Base-by-base conservation (phyloP, 306 rosid species). In the Leucaena leucocephala region DNA sequence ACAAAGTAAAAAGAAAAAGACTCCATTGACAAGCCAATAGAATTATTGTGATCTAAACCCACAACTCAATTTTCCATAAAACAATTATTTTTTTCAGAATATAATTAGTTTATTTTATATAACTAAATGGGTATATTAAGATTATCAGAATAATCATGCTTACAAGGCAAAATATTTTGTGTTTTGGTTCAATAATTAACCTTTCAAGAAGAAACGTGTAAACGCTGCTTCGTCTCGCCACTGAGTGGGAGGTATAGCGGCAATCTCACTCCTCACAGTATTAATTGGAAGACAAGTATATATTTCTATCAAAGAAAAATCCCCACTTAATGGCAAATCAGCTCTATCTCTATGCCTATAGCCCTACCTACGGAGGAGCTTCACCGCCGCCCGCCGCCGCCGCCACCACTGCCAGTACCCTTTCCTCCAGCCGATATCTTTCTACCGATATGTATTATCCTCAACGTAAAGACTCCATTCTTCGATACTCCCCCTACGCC, bases 401-500 rank as follows among this genome's bases (percentile, higher is more conserved):
- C 6, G 35, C 68, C 78, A n/a, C 8, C 68, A 35, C 82, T 16
- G 9, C 6, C 22, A 33, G 38, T 54, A 59, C 19, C 78, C 27
- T 52, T 80, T 5, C 75, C 15, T 59, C 85, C 9, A 76, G 84
- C 52, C 82, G 84, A 14, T 84, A 76, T 73, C 61, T 57, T 45
- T 48, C 84, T 71, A 10, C 83, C 43, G 36, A 48, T 73, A 59
- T 86, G 87, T 83, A 77, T 75, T 74, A 63, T 7, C 69, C 83
- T 36, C 86, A 62, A 68, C 76, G 75, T 35, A 42, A 64, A 75
- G 86, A 78, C 9, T 68, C 79, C 55, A 62, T 80, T 48, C 76
- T 80, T 48, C 81, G 85, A 77, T 82, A 76, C 65, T n/a, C 90
- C 49, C 64, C 90, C 27, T 71, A 83, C 50, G 44, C 88, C n/a